Conservation (phyloP, 2,329 filamentous ascomycete genomes). For the Verticillium nonalfalfae region DNA sequence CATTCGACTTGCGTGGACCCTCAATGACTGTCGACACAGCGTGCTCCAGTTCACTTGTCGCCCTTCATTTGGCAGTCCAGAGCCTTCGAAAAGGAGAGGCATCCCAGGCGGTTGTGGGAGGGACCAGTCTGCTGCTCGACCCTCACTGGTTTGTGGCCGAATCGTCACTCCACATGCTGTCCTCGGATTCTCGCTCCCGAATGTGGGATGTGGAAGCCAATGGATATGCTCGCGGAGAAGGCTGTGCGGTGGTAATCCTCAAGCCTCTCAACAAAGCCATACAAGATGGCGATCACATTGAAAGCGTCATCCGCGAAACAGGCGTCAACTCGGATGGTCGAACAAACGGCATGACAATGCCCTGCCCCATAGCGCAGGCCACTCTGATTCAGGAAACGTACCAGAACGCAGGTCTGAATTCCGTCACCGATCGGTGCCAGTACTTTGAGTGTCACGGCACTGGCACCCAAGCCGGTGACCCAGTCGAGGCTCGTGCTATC, state of each 20-base stretch:
- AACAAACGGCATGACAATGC: constrained; percentile 28
- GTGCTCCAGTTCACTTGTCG: constrained; percentile 24
- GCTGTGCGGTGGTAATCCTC: constrained; percentile 36
- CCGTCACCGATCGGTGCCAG: constrained; percentile 4
- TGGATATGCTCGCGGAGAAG: constrained; percentile 46
- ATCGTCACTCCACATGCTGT: constrained; percentile 17
- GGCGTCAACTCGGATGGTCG: constrained; percentile 15
- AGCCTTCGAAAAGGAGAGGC: constrained; percentile 19
- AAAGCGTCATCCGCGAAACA: constrained; percentile 15
- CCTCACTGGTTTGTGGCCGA: constrained; percentile 6
- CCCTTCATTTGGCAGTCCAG: constrained; percentile 23
- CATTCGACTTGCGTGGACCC: constrained; percentile 13
- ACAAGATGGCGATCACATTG: constrained; percentile 17
- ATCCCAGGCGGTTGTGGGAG: constrained; percentile 22
- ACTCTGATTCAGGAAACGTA: constrained; percentile 20
- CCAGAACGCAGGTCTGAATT: constrained; percentile 4
- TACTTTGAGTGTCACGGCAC: constrained; percentile 29
- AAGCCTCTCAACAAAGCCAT: constrained; percentile 39
- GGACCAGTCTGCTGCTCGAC: constrained; percentile 21
- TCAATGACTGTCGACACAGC: constrained; percentile 26
- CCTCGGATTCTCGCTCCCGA: constrained; percentile 16
- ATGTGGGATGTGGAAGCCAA: constrained; percentile 32
- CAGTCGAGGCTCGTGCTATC: constrained; percentile 25
- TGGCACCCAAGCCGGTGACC: constrained; percentile 30
- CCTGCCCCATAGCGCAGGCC: constrained; percentile 20